Evolutionary conservation across 768 basidiomycete species (phyloP).

Genomic region (Collybia sordida): DNA sequence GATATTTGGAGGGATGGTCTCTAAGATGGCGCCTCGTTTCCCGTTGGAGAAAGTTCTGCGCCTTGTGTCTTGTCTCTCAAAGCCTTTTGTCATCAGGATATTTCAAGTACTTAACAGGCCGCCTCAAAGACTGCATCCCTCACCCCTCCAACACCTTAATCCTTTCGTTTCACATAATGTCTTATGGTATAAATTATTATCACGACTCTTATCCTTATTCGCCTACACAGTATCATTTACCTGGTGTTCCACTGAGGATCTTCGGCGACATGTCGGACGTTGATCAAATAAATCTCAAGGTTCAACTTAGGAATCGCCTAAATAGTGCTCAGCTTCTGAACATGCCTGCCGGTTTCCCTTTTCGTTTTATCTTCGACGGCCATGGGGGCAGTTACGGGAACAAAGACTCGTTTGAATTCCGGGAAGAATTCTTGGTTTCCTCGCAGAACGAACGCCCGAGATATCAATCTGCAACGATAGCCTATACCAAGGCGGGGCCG

Average conservation of each 20-base stretch:
- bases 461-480: conserved; percentile 22
- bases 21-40: conserved; percentile 12
- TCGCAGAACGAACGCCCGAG: conserved; percentile 19
- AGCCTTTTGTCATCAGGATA: conserved; percentile 4
- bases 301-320: conserved; percentile 29
- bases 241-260: not conserved
- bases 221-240: not conserved
- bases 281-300: conserved; percentile 20
- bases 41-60: conserved; percentile 9
- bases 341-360: conserved; percentile 36
- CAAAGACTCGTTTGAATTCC: conserved; percentile 35
- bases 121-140: not conserved
- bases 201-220: conserved; percentile 4
- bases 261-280: conserved; percentile 3
- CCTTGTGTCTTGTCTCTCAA: conserved; percentile 12
- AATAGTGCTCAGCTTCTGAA: conserved; percentile 26
- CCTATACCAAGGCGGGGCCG: conserved; percentile 18
- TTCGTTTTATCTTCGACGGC: conserved; percentile 23
- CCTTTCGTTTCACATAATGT: conserved; percentile 5
- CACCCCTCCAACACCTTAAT: not conserved
- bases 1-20: conserved; percentile 7
- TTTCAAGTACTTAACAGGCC: conserved; percentile 10
- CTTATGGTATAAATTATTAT: conserved; percentile 3
- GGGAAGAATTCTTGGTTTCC: conserved; percentile 22
- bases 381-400: conserved; percentile 21